Evolutionary conservation across 768 basidiomycete species (phyloP).

Genomic region (Boletus sensibilis): DNA sequence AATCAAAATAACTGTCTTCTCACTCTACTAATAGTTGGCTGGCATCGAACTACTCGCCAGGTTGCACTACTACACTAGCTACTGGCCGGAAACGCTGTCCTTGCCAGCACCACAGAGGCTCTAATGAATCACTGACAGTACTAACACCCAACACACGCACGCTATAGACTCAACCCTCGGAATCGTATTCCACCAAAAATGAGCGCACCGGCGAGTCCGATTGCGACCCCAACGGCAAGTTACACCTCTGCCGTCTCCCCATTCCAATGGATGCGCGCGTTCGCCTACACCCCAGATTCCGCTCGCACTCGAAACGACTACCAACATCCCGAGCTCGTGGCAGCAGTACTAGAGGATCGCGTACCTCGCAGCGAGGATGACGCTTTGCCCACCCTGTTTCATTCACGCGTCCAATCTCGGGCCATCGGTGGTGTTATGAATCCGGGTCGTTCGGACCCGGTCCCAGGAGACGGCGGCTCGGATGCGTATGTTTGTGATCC

Average conservation of each 20-base stretch:
- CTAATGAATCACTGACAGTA: background rate
- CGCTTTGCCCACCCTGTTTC: slow-evolving; percentile 5
- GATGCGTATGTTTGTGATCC: background rate
- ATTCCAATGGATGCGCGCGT: slow-evolving; percentile 10
- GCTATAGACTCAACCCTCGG: background rate
- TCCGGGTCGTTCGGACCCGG: background rate
- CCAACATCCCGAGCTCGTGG: background rate
- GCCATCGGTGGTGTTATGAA: too few relatives aligned
- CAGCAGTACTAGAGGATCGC: background rate
- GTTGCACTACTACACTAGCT: background rate
- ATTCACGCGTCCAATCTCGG: background rate
- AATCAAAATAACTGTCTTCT: too few relatives aligned
- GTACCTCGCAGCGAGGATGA: background rate
- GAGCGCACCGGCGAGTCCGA: background rate
- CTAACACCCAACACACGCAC: too few relatives aligned
- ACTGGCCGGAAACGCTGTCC: background rate
- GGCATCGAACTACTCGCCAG: too few relatives aligned
- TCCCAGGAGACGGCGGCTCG: background rate
- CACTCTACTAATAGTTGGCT: background rate
- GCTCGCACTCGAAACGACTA: background rate
- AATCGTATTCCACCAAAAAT: background rate
- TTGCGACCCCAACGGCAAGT: background rate
- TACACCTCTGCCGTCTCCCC: background rate
- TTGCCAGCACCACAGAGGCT: background rate
- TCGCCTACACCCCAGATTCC: slow-evolving; percentile 18